Evolutionary conservation across 495 filamentous ascomycete species (phyloP).

Genomic region (Parmelia sp.): DNA sequence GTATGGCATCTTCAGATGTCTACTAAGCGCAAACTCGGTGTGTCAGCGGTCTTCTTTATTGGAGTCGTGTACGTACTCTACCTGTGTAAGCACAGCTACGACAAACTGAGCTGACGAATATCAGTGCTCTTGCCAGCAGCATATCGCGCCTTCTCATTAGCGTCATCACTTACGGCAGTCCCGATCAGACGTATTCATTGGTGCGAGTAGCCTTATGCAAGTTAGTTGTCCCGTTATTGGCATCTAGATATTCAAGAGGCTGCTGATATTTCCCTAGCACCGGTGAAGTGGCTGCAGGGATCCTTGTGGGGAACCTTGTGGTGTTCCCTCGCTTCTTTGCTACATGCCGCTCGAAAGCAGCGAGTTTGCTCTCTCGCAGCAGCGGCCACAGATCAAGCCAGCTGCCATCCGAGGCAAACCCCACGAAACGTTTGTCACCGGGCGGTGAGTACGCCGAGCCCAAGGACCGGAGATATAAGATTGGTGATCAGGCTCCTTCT

Average conservation of each 20-base stretch:
- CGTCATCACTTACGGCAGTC: neutral
- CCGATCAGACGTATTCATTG: neutral
- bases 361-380: neutral
- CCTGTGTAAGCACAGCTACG: neutral
- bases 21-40: neutral
- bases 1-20: constrained; percentile 31
- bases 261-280: neutral
- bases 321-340: neutral
- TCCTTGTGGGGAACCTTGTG: neutral
- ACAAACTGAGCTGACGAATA: neutral
- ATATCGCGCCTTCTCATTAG: neutral
- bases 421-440: neutral
- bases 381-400: neutral
- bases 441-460: neutral
- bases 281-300: constrained; percentile 4
- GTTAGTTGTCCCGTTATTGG: neutral
- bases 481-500: neutral
- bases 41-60: constrained; percentile 5
- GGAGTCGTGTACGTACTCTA: neutral
- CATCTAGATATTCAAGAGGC: neutral
- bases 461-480: neutral
- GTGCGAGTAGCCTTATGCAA: neutral
- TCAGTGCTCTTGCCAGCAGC: neutral
- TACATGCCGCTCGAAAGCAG: neutral
- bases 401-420: neutral